Percentiles rank a stretch among this genome's conserved stretches.
These are phyloP conservation scores for Elsinoe fawcettii DNA, from an alignment of 2,329 filamentous ascomycete genomes.

Conservation along the genomic window DNA sequence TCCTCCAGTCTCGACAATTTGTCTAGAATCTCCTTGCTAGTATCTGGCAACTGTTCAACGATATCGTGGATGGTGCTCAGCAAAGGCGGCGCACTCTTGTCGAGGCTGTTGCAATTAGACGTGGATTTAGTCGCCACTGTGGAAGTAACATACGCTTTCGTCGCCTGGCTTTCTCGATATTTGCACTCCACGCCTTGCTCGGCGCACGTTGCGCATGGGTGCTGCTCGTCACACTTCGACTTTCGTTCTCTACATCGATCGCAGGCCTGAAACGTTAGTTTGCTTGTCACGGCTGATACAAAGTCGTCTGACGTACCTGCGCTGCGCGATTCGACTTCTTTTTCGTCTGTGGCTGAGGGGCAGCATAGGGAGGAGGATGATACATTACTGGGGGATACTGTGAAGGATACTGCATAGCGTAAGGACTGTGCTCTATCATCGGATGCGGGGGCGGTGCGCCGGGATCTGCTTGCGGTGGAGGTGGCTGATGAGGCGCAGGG, in stretches of 20 bases:
- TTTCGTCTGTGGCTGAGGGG: conserved; percentile 22
- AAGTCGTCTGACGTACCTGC: conserved; percentile 23
- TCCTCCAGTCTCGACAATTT: conserved; percentile 21
- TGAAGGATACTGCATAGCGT: conserved; percentile 21
- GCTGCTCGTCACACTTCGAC: conserved; percentile 83
- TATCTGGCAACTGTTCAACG: conserved; percentile 20
- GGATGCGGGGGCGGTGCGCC: conserved; percentile 23
- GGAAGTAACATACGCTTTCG: conserved; percentile 46
- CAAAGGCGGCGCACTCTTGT: conserved; percentile 20
- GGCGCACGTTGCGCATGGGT: conserved; percentile 75
- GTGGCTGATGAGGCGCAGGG: conserved; percentile 16
- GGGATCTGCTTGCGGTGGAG: conserved; percentile 23
- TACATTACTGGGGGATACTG: background rate
- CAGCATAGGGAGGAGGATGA: conserved; percentile 23
- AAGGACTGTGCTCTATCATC: conserved; percentile 24
- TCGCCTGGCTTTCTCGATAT: conserved; percentile 84
- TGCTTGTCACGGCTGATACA: background rate
- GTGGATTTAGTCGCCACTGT: conserved; percentile 40
- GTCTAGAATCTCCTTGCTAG: conserved; percentile 40
- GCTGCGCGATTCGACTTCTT: conserved; percentile 32
- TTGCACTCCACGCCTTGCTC: conserved; percentile 78
- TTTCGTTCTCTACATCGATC: conserved; percentile 82
- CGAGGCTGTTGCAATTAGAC: conserved; percentile 26
- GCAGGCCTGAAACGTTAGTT: conserved; percentile 57
- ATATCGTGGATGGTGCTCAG: conserved; percentile 40